Percentiles rank a stretch among this genome's conserved stretches.
phyloP scores from a whole-genome alignment of 2,329 filamentous ascomycete genomes.

The Penicillium psychrosexuale region DNA sequence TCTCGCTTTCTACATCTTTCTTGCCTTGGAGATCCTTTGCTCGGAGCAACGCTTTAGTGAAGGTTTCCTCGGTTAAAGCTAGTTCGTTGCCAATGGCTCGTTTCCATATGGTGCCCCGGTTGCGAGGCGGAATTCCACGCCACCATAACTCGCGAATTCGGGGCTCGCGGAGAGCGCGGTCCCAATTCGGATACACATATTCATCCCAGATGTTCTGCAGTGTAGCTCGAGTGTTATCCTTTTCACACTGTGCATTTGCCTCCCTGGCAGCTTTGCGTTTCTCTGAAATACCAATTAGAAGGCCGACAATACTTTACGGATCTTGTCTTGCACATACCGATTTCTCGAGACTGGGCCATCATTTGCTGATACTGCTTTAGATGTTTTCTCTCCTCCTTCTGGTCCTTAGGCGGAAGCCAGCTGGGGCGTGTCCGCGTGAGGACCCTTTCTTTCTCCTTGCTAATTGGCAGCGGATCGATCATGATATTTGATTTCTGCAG shows the following conservation, averaged over 20 bases:
- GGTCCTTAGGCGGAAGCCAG: slow-evolving; percentile 68
- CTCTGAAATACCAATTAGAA: slow-evolving; percentile 34
- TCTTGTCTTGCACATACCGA: slow-evolving; percentile 41
- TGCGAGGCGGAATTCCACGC: slow-evolving; percentile 58
- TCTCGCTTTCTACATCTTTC: slow-evolving; percentile 44
- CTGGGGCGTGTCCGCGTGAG: slow-evolving; percentile 65
- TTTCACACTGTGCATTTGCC: slow-evolving; percentile 48
- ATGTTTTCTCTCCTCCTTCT: slow-evolving; percentile 85
- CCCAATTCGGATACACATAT: slow-evolving; percentile 60
- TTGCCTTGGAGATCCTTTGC: slow-evolving; percentile 50
- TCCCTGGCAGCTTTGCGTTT: slow-evolving; percentile 50
- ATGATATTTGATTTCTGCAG: slow-evolving; percentile 62
- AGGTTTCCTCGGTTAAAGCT: slow-evolving; percentile 54
- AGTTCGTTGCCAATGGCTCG: slow-evolving; percentile 62
- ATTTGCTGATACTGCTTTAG: slow-evolving; percentile 68
- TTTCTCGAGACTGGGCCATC: slow-evolving; percentile 61
- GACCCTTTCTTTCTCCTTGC: slow-evolving; percentile 64
- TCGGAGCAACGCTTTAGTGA: slow-evolving; percentile 55
- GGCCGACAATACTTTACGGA: neutral
- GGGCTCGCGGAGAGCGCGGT: slow-evolving; percentile 52
- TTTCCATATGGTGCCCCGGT: slow-evolving; percentile 57
- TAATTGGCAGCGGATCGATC: slow-evolving; percentile 64
- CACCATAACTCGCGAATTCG: slow-evolving; percentile 62
- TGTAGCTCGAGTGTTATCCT: slow-evolving; percentile 52
- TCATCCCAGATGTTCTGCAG: slow-evolving; percentile 61